phyloP scores from a whole-genome alignment of 2,329 filamentous ascomycete species.

The Meredithiella fracta region DNA sequence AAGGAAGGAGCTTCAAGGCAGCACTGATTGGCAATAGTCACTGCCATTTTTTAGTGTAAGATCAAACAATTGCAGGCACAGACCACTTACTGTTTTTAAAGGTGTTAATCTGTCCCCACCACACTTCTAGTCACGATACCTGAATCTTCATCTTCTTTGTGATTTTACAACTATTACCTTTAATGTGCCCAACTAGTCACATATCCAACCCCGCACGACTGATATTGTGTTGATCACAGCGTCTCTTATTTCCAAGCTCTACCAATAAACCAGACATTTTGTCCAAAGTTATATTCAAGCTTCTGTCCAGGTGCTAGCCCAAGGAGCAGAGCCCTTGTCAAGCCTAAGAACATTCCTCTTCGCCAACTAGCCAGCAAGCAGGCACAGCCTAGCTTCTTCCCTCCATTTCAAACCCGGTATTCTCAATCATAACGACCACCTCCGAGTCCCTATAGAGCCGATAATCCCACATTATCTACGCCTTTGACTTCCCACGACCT shows the following conservation, averaged over 20 bases:
- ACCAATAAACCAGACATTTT: neutral
- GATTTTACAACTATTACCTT: neutral
- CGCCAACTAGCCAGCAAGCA: no score
- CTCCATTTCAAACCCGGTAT: slow-evolving; percentile 3
- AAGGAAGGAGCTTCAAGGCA: neutral
- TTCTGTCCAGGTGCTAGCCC: neutral
- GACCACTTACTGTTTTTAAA: neutral
- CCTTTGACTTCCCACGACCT: neutral
- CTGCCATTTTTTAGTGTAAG: neutral
- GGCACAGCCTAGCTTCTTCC: no score
- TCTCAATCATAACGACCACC: slow-evolving; percentile 1
- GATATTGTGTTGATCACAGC: no score
- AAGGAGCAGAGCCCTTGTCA: slow-evolving; percentile 7
- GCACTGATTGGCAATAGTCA: neutral
- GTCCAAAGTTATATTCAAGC: neutral
- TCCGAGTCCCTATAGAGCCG: neutral
- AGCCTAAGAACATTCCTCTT: slow-evolving; percentile 4
- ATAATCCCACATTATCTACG: neutral
- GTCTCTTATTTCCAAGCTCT: no score
- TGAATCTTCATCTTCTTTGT: neutral
- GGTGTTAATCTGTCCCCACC: neutral
- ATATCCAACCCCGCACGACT: neutral
- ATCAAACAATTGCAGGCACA: neutral
- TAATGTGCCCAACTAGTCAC: neutral
- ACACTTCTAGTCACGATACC: neutral